phyloP scores from a whole-genome alignment of 768 basidiomycete species.

The Kwoniella heveanensis region DNA sequence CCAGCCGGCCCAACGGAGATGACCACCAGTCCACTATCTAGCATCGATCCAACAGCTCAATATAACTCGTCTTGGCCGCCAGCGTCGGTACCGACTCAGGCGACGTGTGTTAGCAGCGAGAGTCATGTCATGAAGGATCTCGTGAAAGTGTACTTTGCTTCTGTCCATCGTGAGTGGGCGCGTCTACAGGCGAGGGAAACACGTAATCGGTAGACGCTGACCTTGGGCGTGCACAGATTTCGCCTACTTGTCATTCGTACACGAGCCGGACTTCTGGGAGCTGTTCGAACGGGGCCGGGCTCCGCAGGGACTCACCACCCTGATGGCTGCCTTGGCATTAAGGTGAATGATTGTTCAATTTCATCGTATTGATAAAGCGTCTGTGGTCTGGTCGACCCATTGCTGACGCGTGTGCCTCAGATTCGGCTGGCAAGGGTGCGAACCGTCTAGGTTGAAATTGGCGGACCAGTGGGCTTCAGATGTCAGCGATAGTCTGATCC shows the following conservation, averaged over 20 bases:
- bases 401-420: not conserved
- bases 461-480: constrained; percentile 12
- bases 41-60: not conserved
- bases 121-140: constrained; percentile 7
- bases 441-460: not conserved
- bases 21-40: not conserved
- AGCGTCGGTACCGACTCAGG: not conserved
- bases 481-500: constrained; percentile 7
- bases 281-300: constrained; percentile 16
- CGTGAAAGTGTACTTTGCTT: constrained; percentile 18
- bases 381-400: too few species aligned
- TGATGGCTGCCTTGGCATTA: constrained; percentile 31
- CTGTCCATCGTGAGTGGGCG: constrained; percentile 23
- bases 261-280: constrained; percentile 26
- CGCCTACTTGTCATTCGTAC: constrained; percentile 31
- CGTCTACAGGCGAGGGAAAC: not conserved
- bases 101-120: not conserved
- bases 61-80: not conserved
- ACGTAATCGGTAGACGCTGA: too few species aligned
- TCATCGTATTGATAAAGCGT: too few species aligned
- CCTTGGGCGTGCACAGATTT: constrained; percentile 10
- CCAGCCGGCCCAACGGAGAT: not conserved
- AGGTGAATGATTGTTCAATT: constrained; percentile 13
- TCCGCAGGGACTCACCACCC: constrained; percentile 11
- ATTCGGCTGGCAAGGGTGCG: not conserved